These are phyloP conservation scores for Xerocomus amazonicus DNA, from an alignment of 1,284 basidiomycete species.

Conservation along the genomic window DNA sequence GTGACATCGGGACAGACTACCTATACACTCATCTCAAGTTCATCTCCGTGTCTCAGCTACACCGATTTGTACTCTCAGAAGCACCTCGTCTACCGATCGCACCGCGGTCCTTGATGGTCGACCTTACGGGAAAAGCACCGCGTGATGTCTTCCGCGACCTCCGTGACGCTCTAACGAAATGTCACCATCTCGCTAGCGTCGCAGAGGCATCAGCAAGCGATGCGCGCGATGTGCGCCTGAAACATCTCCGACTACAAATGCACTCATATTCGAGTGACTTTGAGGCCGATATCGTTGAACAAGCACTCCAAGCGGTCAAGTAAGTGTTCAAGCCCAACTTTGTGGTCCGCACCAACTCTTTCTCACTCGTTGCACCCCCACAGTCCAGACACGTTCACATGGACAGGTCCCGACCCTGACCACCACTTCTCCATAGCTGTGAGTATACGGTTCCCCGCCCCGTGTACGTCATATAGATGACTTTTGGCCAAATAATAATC, in stretches of 20 bases:
- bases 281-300: constrained; percentile 35
- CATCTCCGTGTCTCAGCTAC: constrained; percentile 12
- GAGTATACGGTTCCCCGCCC: constrained; percentile 21
- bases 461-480: neutral
- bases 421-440: constrained; percentile 61
- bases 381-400: constrained; percentile 49
- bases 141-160: constrained; percentile 10
- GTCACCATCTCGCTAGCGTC: neutral
- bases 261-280: constrained; percentile 43
- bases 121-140: constrained; percentile 14
- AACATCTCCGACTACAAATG: constrained; percentile 38
- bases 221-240: constrained; percentile 25
- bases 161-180: constrained; percentile 11
- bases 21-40: constrained; percentile 34
- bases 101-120: constrained; percentile 16
- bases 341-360: neutral
- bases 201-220: neutral
- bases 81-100: constrained; percentile 6
- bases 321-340: constrained; percentile 24
- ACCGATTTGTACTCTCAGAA: constrained; percentile 21
- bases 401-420: constrained; percentile 56
- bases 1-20: constrained; percentile 10
- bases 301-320: constrained; percentile 41
- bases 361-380: neutral
- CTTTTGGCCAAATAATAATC: constrained; percentile 3